Base-by-base conservation (phyloP, 2,329 filamentous ascomycete species). In the Epichloe glyceriae region DNA sequence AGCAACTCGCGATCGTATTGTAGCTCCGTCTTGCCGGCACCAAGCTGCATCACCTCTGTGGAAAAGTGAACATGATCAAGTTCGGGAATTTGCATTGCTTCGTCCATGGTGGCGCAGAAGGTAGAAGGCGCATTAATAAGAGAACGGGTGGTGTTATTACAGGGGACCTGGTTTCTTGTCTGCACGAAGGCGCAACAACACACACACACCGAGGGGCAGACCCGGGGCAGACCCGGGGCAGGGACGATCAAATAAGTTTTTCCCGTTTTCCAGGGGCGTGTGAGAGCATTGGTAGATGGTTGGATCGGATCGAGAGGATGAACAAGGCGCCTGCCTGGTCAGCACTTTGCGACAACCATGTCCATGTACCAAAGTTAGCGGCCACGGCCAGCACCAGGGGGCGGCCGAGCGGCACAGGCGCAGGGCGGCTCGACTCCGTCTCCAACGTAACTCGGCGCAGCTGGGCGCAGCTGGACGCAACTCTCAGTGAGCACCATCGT, bases 41-140 rank as follows among this genome's bases (percentile, higher is more conserved):
- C 50, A 12, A 67, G 55, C 33, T 59, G 61, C 30, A 76, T 60
- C 7, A 75, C 73, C 26, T 69, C 60, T 50, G 59, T 56, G 47
- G 64, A 56, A 53, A 72, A 75, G 33, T 64, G 64, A 49, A 57
- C 58, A 42, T 73, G 68, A 58, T 60, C 61, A 43, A 73, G 62
- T 53, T 74, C 70, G 50, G 68, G 63, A n/a, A 63, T 51, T 15
- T 50, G 49, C n/a, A 33, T 5, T 10, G 15, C 7, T 33, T 46
- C 48, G 33, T 54, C 52, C 52, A 55, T 56, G 38, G 37, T 26
- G 8, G 47, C 30, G 34, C 19, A 33, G 40, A 17, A 4, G 14
- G 30, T 5, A 17, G n/a, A 43, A 7, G 22, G 5, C 33, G 17
- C 7, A n/a, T 39, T 37, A 33, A 19, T 17, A 5, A 19, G n/a